Evolutionary conservation across 495 filamentous ascomycete genomes (phyloP), one percentile per base, ranked within the genome.

Genomic region (Penicillium pancosmium): DNA sequence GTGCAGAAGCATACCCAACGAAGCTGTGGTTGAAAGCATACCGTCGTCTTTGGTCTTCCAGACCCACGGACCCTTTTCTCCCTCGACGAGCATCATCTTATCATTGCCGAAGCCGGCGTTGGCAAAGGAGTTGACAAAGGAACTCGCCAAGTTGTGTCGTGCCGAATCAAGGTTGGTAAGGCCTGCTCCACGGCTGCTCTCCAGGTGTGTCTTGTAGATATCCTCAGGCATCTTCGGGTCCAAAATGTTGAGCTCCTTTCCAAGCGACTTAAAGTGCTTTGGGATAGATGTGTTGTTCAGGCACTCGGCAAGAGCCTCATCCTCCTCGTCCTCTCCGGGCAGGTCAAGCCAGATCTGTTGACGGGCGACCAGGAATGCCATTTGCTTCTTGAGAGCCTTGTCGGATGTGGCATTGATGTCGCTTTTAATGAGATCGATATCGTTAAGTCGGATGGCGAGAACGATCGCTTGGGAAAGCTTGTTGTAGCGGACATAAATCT

Each of bases 31-130:
- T 18, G 93, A 97, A 74, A 96, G 83, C 93, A 95, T 95, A 62
- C 93, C 93, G 62, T 97, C 93, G 36, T 97, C 93, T 75, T 98
- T 98, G 11, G 95, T 98, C 78, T 98, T 99, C 90, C 92, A 98
- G 3, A 98, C 90, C 95, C 95, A 99, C 59, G 87, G 88, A 38
- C 88, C 86, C 78, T 94, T 92, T 59, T 91, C 86, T 48, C 76
- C 80, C 35, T 84, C 79, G 27, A 90, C 87, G 40, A 98, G 82
- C 92, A 99, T 96, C 86, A 98, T 88, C 80, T 97, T 97, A 69
- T 99, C 94, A 51, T 89, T 89, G 21, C 92, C 91, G 66, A 92
- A 99, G 21, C 94, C 94, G 55, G 93, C 92, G 64, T 99, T 99
- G 50, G 91, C 91, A 68, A 99, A 97, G 1, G 86, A 89, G 70